A percentile compares a stretch with the other conserved stretches of the same genome.
Evolutionary conservation across 306 rosid genomes (phyloP).

Genomic region (Ochetophila trinervis): DNA sequence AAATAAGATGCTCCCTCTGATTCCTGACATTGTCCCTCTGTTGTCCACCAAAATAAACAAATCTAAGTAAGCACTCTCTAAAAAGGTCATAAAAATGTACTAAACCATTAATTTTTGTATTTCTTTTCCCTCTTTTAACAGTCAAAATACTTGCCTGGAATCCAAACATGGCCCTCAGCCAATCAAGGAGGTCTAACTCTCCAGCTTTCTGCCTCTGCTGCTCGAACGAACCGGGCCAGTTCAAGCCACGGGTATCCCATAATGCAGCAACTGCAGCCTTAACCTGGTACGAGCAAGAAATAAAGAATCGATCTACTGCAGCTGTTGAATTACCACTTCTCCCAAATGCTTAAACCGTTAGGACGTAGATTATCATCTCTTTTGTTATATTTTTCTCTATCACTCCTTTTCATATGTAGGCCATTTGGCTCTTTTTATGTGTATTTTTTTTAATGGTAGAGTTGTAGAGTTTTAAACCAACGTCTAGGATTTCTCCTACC

Average conservation of each 20-base stretch:
- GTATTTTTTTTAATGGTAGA: too few relatives aligned
- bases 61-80: slow-evolving; percentile 15
- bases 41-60: slow-evolving; percentile 32
- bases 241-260: slow-evolving; percentile 79
- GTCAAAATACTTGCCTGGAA: slow-evolving; percentile 62
- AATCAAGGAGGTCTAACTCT: slow-evolving; percentile 86
- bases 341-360: too few relatives aligned
- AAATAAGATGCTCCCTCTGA: slow-evolving; percentile 91
- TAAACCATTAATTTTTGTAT: background rate
- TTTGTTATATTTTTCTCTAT: too few relatives aligned
- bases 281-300: slow-evolving; percentile 45
- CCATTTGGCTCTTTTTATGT: too few relatives aligned
- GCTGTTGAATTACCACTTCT: too few relatives aligned
- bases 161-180: slow-evolving; percentile 96
- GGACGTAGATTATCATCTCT: too few relatives aligned
- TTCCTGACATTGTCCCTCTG: slow-evolving; percentile 96
- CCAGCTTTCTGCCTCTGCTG: slow-evolving; percentile 73
- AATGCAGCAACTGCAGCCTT: slow-evolving; percentile 88
- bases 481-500: too few relatives aligned
- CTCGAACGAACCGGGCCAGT: slow-evolving; percentile 81
- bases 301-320: slow-evolving; percentile 13
- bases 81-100: background rate
- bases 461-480: too few relatives aligned
- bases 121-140: background rate
- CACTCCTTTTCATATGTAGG: too few relatives aligned